These are phyloP conservation scores for Voacanga thouarsii DNA, from an alignment of 257 asterid genomes.

Conservation along the genomic window DNA sequence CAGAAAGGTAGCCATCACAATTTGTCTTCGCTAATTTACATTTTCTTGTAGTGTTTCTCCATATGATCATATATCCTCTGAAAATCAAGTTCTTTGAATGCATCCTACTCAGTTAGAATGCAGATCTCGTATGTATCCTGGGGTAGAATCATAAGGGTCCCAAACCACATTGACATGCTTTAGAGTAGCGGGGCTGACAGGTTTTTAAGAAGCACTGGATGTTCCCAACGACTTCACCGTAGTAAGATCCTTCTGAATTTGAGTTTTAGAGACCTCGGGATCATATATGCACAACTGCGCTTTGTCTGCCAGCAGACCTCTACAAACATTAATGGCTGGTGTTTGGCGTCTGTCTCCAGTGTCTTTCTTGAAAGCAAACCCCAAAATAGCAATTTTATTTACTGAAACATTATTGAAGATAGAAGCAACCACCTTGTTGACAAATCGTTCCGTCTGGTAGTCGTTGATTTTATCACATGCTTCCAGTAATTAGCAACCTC, in stretches of 20 bases:
- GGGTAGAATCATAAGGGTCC: constrained; percentile 28
- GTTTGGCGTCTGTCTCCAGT: constrained; percentile 59
- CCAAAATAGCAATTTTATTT: constrained; percentile 44
- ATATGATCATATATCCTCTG: constrained; percentile 31
- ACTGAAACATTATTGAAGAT: constrained; percentile 53
- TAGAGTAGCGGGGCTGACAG: constrained; percentile 18
- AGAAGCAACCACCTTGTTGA: constrained; percentile 40
- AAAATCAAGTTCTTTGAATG: constrained; percentile 31
- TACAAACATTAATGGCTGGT: constrained; percentile 47
- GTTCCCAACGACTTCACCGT: constrained; percentile 51
- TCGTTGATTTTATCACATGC: constrained; percentile 52
- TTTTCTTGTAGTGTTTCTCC: no score
- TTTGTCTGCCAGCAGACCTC: constrained; percentile 45
- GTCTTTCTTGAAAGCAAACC: constrained; percentile 55
- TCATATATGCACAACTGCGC: constrained; percentile 46
- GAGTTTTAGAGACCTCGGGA: constrained; percentile 45
- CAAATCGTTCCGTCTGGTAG: constrained; percentile 46
- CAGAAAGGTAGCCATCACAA: no score
- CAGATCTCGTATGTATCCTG: constrained; percentile 35
- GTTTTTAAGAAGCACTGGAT: constrained; percentile 23
- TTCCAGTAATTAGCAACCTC: constrained; percentile 56
- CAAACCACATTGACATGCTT: constrained; percentile 23
- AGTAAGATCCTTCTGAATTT: constrained; percentile 39
- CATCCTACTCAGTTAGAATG: constrained; percentile 35
- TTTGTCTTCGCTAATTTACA: no score